Base-by-base conservation (phyloP, 2,329 filamentous ascomycete species). In the Colletotrichum siamense region DNA sequence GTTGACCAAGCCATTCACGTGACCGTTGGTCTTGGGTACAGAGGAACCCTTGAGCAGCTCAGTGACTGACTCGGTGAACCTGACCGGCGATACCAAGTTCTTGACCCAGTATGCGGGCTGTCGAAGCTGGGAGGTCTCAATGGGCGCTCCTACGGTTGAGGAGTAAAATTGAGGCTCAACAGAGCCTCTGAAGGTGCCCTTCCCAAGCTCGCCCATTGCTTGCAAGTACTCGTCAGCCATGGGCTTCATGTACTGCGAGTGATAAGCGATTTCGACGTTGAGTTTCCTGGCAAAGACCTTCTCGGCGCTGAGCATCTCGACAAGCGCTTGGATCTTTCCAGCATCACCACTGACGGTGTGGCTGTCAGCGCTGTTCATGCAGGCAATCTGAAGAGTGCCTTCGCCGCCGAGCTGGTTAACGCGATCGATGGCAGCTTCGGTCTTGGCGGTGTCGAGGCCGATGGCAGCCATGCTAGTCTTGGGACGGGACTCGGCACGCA, bases 311-410 rank as follows among this genome's bases (percentile, higher is more conserved):
- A 88, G 79, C 18, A 86, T 81, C 4, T 77, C 76, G 0, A 81
- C 85, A 12, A 84, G 70, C 34, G 79, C 82, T 70, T 84, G 84
- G 13, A 78, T 70, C 34, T 69, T 77, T 5, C n/a, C 28, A 6
- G 65, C 69, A 8, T 78, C 77, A 18, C 77, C 77, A 44, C 89
- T 90, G 0, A 91, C 84, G 0, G 90, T 91, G 8, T 89, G 81
- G n/a, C 87, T 90, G 2, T 83, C 82, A 0, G 89, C 88, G 26
- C 88, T 89, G 83, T 92, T 92, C 78, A 88, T 86, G 79, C 89
- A 90, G 3, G 83, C 83, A n/a, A 89, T 78, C 28, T 85, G 82
- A 0, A 84, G 82, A 5, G 77, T 79, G 16, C 79, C 79, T 0
- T 71, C 44, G 2, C 73, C 71, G 2, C 75, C 69, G 18, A 78